Evolutionary conservation across 2,329 filamentous ascomycete species (phyloP), one percentile per base, ranked within the genome.

Genomic region (Claviceps paspali): DNA sequence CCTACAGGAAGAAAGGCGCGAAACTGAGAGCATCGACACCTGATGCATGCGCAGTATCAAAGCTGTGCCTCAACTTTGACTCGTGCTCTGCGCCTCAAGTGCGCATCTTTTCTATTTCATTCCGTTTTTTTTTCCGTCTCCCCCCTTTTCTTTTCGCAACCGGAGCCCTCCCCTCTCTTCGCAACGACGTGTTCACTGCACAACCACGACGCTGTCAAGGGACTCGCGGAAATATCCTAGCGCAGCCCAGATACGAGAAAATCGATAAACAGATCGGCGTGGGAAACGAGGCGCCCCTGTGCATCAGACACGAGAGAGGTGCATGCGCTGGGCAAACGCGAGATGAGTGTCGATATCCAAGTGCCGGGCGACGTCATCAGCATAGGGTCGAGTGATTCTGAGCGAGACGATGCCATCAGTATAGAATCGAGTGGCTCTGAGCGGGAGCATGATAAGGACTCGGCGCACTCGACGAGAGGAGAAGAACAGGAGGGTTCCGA

Each of bases 401-500:
- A 39, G 34, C 30, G 30, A 12, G 37, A 32, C 6, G 3, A 27
- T 15, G 29, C n/a, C n/a, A 29, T 39, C 18, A 34, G 37, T 11
- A 24, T 37, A 23, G 37, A 22, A 11, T 39, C 34, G 7, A 39
- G 40, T 29, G 23, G 28, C 27, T 37, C 29, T 24, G 40, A 39
- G 34, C 30, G 30, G 14, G 37, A 32, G 9, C 4, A 27, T 15
- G 29, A 27, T 3, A 24, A 33, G n/a, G 29, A 21, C 7, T 19
- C 6, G 4, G 22, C 19, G 12, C 21, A 22, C 8, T 14, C 11
- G 21, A 14, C 30, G 12, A 22, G 9, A 14, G 28, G 18, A 35
- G 24, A 22, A 26, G 28, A 15, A 24, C 9, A 24, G 9, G 10
- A 18, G 15, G 14, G 12, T 19, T n/a, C 10, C 9, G 17, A 28